Evolutionary conservation across 441 rosid genomes (phyloP).

Genomic region (Erodium trifolium): DNA sequence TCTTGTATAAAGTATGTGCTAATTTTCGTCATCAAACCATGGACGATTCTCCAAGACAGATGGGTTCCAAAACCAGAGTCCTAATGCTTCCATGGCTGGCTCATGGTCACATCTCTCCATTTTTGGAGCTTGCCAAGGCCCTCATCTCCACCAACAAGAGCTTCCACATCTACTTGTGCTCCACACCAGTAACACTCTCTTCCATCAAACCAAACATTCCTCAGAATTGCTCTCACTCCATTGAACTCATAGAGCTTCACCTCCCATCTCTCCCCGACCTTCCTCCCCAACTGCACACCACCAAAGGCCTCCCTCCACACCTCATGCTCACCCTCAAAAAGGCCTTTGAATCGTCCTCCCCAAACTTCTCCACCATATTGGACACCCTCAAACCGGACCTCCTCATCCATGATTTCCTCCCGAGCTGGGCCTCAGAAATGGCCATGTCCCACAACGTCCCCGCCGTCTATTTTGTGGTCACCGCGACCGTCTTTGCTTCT

Average conservation of each 20-base stretch:
- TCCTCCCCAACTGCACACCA: constrained; percentile 33
- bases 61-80: not conserved
- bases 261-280: constrained; percentile 28
- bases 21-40: too few relatives aligned
- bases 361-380: constrained; percentile 18
- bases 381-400: constrained; percentile 16
- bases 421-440: too few relatives aligned
- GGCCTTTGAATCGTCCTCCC: constrained; percentile 24
- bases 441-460: too few relatives aligned
- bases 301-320: constrained; percentile 29
- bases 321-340: constrained; percentile 27
- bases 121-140: constrained; percentile 31
- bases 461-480: too few relatives aligned
- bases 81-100: constrained; percentile 43
- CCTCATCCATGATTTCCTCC: too few relatives aligned
- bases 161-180: constrained; percentile 30
- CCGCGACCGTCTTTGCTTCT: too few relatives aligned
- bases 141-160: constrained; percentile 18
- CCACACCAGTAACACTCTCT: constrained; percentile 26
- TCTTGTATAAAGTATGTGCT: too few relatives aligned
- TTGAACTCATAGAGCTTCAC: constrained; percentile 26
- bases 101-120: constrained; percentile 36
- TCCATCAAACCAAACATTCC: constrained; percentile 21
- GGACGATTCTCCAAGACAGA: not conserved
- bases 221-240: constrained; percentile 9